These are phyloP conservation scores for Barnettozyma wickerhamii DNA, from an alignment of 805 yeast genomes.

Conservation along the genomic window DNA sequence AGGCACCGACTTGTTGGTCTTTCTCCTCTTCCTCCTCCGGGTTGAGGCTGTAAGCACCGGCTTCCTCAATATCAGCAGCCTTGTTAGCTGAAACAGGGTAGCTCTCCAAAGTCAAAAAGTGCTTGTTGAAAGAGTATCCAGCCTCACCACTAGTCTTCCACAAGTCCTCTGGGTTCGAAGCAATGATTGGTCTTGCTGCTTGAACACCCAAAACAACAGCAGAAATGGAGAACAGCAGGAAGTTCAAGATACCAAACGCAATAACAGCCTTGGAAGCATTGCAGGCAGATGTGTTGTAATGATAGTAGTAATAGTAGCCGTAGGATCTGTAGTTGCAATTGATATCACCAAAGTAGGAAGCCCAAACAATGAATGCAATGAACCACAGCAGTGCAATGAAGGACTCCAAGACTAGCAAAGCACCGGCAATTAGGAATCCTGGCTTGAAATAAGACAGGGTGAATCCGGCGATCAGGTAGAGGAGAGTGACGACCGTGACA, in stretches of 20 bases:
- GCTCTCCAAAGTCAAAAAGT: slow-evolving; percentile 1
- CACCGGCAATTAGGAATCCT: slow-evolving; percentile 13
- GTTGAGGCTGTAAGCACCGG: neutral
- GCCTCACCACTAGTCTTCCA: slow-evolving; percentile 2
- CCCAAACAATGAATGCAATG: slow-evolving; percentile 17
- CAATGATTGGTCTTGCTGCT: slow-evolving; percentile 7
- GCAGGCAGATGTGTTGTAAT: slow-evolving; percentile 7
- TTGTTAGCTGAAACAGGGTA: neutral
- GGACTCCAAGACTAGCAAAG: slow-evolving; percentile 10
- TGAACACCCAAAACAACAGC: slow-evolving; percentile 10
- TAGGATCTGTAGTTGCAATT: slow-evolving; percentile 6
- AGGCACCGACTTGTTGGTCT: too few relatives aligned
- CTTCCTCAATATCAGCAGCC: slow-evolving; percentile 1
- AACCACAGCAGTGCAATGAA: slow-evolving; percentile 15
- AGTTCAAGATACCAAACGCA: slow-evolving; percentile 19
- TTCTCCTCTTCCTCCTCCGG: neutral
- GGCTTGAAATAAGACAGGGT: slow-evolving; percentile 6
- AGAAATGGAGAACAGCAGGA: slow-evolving; percentile 12
- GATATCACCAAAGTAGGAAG: slow-evolving; percentile 13
- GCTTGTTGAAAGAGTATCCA: neutral
- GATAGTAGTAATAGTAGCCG: neutral
- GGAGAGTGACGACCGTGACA: slow-evolving; percentile 9
- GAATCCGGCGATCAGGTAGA: slow-evolving; percentile 7
- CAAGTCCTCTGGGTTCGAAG: neutral
- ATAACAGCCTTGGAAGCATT: slow-evolving; percentile 18